phyloP scores from a whole-genome alignment of 169 alveolate genomes.

The Plasmodium vivax region DNA sequence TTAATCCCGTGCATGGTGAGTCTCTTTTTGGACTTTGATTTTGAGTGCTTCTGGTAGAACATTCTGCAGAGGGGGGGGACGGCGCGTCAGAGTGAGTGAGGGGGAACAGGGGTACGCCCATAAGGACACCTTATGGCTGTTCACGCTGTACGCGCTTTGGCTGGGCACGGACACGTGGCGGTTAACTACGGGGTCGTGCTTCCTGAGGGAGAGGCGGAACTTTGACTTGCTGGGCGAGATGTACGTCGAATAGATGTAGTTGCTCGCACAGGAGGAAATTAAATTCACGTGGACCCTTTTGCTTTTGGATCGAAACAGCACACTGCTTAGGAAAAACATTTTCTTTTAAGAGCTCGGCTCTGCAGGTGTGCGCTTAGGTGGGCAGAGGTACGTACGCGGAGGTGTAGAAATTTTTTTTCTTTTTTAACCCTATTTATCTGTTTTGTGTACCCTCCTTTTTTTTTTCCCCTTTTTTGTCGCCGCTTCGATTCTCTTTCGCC shows the following conservation, averaged over 20 bases:
- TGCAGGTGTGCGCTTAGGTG: not conserved
- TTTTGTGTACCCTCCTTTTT: not conserved
- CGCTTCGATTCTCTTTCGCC: not conserved
- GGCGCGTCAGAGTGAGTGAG: not conserved
- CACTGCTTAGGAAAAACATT: slow-evolving; percentile 83
- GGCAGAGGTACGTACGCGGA: not conserved
- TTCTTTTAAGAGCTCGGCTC: not conserved
- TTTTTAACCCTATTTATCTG: not conserved
- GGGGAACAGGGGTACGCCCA: not conserved
- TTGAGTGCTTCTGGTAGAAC: slow-evolving; percentile 57
- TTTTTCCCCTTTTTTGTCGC: not conserved
- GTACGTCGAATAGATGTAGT: slow-evolving; percentile 84
- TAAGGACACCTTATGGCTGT: not conserved
- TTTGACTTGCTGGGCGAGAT: slow-evolving; percentile 87
- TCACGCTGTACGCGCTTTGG: not conserved
- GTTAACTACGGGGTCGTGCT: slow-evolving; percentile 87
- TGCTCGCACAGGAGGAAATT: slow-evolving; percentile 85
- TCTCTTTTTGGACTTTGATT: slow-evolving; percentile 60
- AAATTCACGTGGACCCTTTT: slow-evolving; percentile 87
- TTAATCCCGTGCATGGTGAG: slow-evolving; percentile 82
- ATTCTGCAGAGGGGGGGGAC: slow-evolving; percentile 21
- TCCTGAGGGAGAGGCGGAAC: slow-evolving; percentile 85
- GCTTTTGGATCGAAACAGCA: slow-evolving; percentile 83
- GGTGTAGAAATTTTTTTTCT: not conserved
- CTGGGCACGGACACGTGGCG: slow-evolving; percentile 86